A percentile compares a stretch with the other conserved stretches of the same genome.
Conservation (phyloP, 176 grass and related monocot genomes). For the Melocanna baccifera region DNA sequence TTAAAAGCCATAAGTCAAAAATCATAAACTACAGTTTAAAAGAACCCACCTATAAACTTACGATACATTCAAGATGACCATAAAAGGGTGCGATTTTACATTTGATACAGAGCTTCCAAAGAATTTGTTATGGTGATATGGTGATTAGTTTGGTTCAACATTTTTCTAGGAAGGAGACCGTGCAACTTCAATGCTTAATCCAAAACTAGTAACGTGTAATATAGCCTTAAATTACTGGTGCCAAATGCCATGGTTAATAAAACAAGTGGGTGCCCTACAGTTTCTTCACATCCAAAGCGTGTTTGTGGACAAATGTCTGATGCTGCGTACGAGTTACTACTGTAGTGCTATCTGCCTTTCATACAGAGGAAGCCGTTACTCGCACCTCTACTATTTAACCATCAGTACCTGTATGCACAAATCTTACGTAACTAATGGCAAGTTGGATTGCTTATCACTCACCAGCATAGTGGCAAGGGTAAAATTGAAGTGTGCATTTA, state of each 20-base stretch:
- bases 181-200: background rate
- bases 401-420: background rate
- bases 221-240: background rate
- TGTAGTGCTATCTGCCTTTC: background rate
- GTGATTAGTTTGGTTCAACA: background rate
- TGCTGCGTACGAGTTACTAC: background rate
- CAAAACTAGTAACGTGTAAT: background rate
- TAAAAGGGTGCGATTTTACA: background rate
- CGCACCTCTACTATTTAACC: background rate
- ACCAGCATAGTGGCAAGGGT: no score
- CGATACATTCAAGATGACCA: background rate
- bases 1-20: no score
- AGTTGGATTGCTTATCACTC: no score
- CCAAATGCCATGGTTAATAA: background rate
- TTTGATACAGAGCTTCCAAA: background rate
- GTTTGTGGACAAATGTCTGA: background rate
- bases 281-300: no score
- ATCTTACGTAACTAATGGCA: no score
- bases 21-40: no score
- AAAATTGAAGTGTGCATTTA: background rate
- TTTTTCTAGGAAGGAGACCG: background rate
- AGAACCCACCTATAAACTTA: no score
- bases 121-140: background rate
- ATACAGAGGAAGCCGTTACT: background rate
- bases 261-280: background rate